These are phyloP conservation scores for Hippophae gyantsensis DNA, from an alignment of 306 rosid species.

Conservation along the genomic window DNA sequence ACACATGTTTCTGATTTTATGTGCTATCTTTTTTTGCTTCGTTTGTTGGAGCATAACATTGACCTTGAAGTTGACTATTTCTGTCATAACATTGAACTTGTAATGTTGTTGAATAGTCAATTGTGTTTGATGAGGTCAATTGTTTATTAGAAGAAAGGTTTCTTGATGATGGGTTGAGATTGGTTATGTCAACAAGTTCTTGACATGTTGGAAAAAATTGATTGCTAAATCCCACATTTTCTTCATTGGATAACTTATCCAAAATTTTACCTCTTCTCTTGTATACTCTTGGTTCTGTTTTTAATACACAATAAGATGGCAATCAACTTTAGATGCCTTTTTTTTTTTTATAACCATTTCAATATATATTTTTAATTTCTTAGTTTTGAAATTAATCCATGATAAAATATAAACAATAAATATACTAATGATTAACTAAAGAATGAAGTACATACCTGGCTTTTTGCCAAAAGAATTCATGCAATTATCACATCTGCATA, in stretches of 20 bases:
- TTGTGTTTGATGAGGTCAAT: neutral
- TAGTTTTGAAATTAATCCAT: too few relatives aligned
- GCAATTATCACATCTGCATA: constrained; percentile 30
- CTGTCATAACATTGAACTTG: neutral
- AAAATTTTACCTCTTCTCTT: too few relatives aligned
- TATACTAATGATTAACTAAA: neutral
- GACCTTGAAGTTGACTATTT: constrained; percentile 14
- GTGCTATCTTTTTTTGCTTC: too few relatives aligned
- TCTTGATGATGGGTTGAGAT: constrained; percentile 3
- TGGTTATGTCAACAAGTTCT: constrained; percentile 4
- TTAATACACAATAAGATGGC: too few relatives aligned
- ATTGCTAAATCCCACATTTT: neutral
- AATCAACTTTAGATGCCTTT: too few relatives aligned
- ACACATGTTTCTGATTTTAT: too few relatives aligned
- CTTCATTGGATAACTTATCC: neutral
- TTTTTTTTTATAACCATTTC: too few relatives aligned
- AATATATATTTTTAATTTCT: too few relatives aligned
- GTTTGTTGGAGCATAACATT: constrained; percentile 12
- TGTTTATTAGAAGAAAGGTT: neutral
- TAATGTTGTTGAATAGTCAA: neutral
- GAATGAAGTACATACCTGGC: constrained; percentile 12
- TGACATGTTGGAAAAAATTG: constrained; percentile 5
- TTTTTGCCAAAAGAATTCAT: constrained; percentile 24
- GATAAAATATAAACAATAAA: too few relatives aligned
- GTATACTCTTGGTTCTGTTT: too few relatives aligned